Evolutionary conservation across 148 eudicot genomes (phyloP), one percentile per base, ranked within the genome.

Genomic region (Rhododendron williamsianum): DNA sequence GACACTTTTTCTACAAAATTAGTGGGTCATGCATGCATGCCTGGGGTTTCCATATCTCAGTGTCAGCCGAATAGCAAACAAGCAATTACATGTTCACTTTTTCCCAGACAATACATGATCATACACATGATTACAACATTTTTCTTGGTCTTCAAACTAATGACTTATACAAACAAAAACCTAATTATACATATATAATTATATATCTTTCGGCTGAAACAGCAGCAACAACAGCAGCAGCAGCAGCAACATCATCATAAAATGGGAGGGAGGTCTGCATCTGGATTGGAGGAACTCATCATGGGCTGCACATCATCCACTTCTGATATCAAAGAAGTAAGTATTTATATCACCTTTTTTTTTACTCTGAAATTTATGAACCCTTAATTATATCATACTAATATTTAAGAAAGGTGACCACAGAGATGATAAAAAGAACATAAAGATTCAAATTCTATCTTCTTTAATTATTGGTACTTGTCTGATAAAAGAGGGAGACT

Each of bases 281-380:
- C 99, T 86, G 99, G 95, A 81, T 92, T 97, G 91, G 99, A 97
- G 85, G 98, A 97, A 92, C 92, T 97, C 87, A 94, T 94, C 84
- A 96, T 95, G 99, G 98, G 93, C 16, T 95, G 97, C 94, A 93
- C 98, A 69, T 91, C 97, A 11, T 82, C 67, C 35, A 18, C 9
- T 87, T 82, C 74, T 27, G 74, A 69, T 25, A 69, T 89, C 87
- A 93, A 94, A 87, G 91, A 90, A 88, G 97, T 94, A 76, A 90
- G 93, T 91, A 30, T 27, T 5, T 0, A 43, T 63, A 69, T 69
- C 16, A 69, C 23, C 30, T 30, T 81, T 87, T 92, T 91, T 93
- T 87, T 69, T 81, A 88, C 92, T 84, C 91, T 86, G 86, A 91
- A 89, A 82, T 91, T 80, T 80, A 90, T 91, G 90, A 60, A 41